Conservation (phyloP, 345 rosid species). For the Streptanthus diversifolius region DNA sequence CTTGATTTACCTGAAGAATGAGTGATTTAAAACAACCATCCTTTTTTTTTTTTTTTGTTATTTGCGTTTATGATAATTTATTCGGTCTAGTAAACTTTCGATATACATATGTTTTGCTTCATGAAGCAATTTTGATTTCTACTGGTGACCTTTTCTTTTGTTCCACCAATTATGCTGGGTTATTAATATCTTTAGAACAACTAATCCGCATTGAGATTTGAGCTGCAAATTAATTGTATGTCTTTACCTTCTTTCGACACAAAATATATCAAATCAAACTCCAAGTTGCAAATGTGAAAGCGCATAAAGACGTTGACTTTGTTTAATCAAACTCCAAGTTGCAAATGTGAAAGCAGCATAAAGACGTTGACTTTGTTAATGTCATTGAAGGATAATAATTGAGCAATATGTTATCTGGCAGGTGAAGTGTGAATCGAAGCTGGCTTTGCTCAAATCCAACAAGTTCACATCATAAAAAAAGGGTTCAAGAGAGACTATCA, state of each 20-base stretch:
- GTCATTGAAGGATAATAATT: background rate
- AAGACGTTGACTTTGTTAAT: background rate
- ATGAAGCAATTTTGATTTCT: constrained; percentile 14
- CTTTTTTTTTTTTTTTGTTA: background rate
- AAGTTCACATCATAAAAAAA: background rate
- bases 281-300: constrained; percentile 18
- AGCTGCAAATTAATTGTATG: background rate
- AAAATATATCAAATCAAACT: background rate
- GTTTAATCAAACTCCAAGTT: background rate
- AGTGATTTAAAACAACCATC: constrained; percentile 18
- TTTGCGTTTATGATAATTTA: constrained; percentile 4
- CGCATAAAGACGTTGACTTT: background rate
- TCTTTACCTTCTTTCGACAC: background rate
- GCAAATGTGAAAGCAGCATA: constrained; percentile 2
- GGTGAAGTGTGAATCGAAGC: background rate
- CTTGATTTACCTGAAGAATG: constrained; percentile 40
- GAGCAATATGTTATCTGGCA: background rate
- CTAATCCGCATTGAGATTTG: background rate
- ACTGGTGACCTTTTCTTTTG: background rate
- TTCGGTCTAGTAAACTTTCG: background rate
- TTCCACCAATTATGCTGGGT: background rate
- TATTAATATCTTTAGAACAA: background rate
- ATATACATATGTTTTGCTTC: background rate
- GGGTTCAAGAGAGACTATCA: background rate
- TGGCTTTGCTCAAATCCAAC: background rate